phyloP scores from a whole-genome alignment of 129 eudicot genomes.

The Flaveria trinervia region DNA sequence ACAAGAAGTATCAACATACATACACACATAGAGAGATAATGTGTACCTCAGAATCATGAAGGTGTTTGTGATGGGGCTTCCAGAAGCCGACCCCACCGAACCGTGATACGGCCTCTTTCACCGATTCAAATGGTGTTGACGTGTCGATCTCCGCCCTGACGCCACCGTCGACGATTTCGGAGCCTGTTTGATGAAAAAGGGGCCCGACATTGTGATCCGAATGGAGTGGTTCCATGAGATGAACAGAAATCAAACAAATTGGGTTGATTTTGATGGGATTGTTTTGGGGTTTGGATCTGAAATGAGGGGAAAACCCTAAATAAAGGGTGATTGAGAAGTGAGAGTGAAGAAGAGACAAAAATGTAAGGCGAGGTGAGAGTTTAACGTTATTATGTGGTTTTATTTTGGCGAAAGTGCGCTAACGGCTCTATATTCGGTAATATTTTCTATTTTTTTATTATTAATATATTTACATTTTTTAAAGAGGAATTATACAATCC shows the following conservation, averaged over 20 bases:
- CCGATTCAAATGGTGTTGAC: conserved; percentile 93
- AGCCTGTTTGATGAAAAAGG: conserved; percentile 29
- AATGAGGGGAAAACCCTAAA: conserved; percentile 25
- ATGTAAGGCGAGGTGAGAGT: conserved; percentile 7
- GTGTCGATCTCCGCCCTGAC: conserved; percentile 74
- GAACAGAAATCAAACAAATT: background rate
- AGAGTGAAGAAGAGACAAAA: conserved; percentile 29
- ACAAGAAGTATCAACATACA: too few species aligned
- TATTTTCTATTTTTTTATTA: background rate
- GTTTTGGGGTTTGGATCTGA: conserved; percentile 38
- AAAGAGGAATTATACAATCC: too few species aligned
- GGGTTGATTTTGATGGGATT: conserved; percentile 6
- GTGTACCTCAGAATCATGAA: conserved; percentile 32
- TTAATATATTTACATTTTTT: too few species aligned
- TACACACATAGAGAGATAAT: background rate
- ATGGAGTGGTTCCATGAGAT: conserved; percentile 26
- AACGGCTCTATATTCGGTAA: conserved; percentile 34
- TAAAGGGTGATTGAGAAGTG: background rate
- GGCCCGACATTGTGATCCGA: conserved; percentile 27
- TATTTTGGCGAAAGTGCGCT: conserved; percentile 29
- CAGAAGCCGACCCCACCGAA: conserved; percentile 94
- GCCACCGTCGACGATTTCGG: conserved; percentile 15
- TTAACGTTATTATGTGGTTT: conserved; percentile 26
- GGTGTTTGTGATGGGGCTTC: conserved; percentile 55
- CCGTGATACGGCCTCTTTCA: conserved; percentile 79